Percentiles rank a stretch among this genome's conserved stretches.
These are phyloP conservation scores for Colletotrichum destructivum DNA, from an alignment of 2,329 filamentous ascomycete species.

Conservation along the genomic window DNA sequence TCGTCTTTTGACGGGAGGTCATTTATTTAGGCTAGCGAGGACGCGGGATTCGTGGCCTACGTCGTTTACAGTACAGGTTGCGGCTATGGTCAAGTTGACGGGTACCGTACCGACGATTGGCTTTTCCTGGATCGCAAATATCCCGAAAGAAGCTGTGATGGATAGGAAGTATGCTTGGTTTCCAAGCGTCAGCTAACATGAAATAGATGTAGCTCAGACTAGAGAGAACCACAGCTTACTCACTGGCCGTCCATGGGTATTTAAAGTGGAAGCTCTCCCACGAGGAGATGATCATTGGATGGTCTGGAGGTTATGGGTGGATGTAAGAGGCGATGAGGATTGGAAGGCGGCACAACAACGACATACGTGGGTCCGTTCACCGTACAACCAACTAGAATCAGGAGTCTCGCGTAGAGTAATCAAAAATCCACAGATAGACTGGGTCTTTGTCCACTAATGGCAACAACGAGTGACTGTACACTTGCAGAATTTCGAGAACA, in stretches of 20 bases:
- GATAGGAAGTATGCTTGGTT: conserved; percentile 6
- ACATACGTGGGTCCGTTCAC: conserved; percentile 63
- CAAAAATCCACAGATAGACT: conserved; percentile 64
- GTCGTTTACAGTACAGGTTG: conserved; percentile 57
- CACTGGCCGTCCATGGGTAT: conserved; percentile 67
- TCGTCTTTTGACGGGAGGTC: too few species aligned
- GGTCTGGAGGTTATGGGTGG: conserved; percentile 52
- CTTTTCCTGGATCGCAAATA: too few species aligned
- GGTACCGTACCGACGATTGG: conserved; percentile 46
- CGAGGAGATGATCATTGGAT: conserved; percentile 72
- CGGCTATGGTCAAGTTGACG: conserved; percentile 57
- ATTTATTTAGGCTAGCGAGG: conserved; percentile 51
- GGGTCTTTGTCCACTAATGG: too few species aligned
- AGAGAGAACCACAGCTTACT: not conserved
- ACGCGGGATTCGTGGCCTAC: conserved; percentile 60
- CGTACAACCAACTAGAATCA: conserved; percentile 64
- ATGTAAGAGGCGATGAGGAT: not conserved
- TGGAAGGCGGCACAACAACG: conserved; percentile 13
- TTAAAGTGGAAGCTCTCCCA: conserved; percentile 67
- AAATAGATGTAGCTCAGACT: too few species aligned
- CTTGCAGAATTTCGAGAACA: too few species aligned
- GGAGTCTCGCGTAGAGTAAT: conserved; percentile 65
- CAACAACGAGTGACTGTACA: too few species aligned
- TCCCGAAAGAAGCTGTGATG: conserved; percentile 47
- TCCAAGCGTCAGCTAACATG: too few species aligned